Conservation (phyloP, 2,329 filamentous ascomycete species). For the Fusarium sp. region DNA sequence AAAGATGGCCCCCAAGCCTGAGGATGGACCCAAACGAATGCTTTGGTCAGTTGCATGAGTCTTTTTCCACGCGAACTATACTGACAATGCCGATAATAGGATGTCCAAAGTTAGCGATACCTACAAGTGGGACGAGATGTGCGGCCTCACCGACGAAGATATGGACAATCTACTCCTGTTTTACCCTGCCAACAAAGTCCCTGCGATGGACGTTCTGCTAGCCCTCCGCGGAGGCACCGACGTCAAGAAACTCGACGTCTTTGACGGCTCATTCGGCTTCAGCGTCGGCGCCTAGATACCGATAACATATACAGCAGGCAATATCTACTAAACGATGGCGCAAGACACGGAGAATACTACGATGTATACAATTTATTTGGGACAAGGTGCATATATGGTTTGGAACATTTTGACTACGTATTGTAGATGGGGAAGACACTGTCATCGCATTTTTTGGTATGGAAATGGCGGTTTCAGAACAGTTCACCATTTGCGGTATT, state of each 20-base stretch:
- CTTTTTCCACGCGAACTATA: neutral
- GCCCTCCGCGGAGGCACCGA: conserved; percentile 60
- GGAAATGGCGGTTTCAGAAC: neutral
- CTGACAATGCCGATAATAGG: conserved; percentile 57
- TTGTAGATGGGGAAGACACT: neutral
- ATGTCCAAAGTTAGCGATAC: conserved; percentile 92
- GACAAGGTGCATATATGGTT: conserved; percentile 34
- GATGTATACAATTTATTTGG: conserved; percentile 34
- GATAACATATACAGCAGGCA: neutral
- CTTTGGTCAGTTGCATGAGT: conserved; percentile 70
- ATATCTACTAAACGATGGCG: neutral
- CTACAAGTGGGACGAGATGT: conserved; percentile 86
- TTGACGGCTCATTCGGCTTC: conserved; percentile 69
- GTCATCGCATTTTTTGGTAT: conserved; percentile 3
- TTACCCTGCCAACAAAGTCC: conserved; percentile 69
- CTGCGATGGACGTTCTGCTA: conserved; percentile 63
- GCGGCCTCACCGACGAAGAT: conserved; percentile 81
- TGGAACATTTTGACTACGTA: conserved; percentile 19
- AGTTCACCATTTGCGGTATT: neutral
- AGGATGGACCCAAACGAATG: conserved; percentile 89
- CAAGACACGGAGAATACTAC: conserved; percentile 24
- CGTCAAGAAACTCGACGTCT: conserved; percentile 61
- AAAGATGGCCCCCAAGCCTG: conserved; percentile 74
- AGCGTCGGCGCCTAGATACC: conserved; percentile 56
- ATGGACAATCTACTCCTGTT: conserved; percentile 86